Evolutionary conservation across 2,329 filamentous ascomycete species (phyloP).

Genomic region (Diplodia seriata): DNA sequence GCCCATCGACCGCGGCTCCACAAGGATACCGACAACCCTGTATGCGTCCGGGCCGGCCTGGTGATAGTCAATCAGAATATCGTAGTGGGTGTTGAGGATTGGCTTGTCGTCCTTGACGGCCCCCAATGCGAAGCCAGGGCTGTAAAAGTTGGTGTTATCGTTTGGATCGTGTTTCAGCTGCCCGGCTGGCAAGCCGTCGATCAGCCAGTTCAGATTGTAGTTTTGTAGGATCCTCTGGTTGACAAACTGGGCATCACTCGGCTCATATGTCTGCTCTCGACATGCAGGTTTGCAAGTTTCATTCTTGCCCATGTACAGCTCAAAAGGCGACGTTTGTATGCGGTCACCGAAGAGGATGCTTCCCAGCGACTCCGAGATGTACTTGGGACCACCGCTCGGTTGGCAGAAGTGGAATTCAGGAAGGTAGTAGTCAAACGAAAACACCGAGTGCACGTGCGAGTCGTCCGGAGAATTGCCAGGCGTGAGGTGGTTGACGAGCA

Average conservation of each 20-base stretch:
- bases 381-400: constrained; percentile 76
- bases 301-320: constrained; percentile 84
- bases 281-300: constrained; percentile 88
- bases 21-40: constrained; percentile 89
- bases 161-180: constrained; percentile 79
- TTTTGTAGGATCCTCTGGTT: constrained; percentile 82
- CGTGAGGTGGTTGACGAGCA: constrained; percentile 92
- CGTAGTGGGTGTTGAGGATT: constrained; percentile 90
- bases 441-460: constrained; percentile 84
- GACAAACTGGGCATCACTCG: constrained; percentile 75
- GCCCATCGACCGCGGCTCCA: constrained; percentile 77
- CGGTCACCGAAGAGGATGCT: constrained; percentile 97
- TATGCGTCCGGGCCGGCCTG: constrained; percentile 74
- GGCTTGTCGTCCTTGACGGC: constrained; percentile 54
- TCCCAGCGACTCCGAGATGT: constrained; percentile 86
- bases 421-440: constrained; percentile 97
- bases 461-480: constrained; percentile 80
- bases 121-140: constrained; percentile 86
- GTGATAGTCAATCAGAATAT: constrained; percentile 93
- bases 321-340: constrained; percentile 95
- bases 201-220: constrained; percentile 93
- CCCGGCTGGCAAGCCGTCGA: constrained; percentile 91
- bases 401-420: constrained; percentile 85
- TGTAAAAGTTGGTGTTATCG: constrained; percentile 83
- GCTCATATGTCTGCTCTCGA: constrained; percentile 68